phyloP scores from a whole-genome alignment of 345 rosid genomes.

The Turritis glabra region DNA sequence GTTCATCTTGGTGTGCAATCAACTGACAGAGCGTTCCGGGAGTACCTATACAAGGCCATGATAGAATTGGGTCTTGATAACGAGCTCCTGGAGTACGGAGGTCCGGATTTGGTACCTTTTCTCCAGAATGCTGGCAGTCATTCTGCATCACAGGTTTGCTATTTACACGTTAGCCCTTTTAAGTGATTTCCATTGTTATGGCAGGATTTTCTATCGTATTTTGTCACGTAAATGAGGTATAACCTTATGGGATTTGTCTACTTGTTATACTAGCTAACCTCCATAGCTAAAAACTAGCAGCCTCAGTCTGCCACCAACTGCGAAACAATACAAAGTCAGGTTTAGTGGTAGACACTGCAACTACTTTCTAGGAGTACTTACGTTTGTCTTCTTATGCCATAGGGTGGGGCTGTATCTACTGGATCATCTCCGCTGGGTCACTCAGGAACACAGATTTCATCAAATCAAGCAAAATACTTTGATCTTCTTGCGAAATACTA shows the following conservation, averaged over 20 bases:
- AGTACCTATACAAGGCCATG: constrained; percentile 79
- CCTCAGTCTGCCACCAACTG: constrained; percentile 18
- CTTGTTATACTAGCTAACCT: constrained; percentile 1
- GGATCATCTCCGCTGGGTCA: constrained; percentile 59
- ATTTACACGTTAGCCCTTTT: constrained; percentile 4
- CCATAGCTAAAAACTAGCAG: constrained; percentile 22
- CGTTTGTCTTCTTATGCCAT: constrained; percentile 29
- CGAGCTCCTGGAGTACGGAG: constrained; percentile 95
- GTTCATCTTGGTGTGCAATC: constrained; percentile 96
- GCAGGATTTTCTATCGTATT: not conserved
- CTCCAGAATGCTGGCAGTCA: constrained; percentile 77
- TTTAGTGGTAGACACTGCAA: constrained; percentile 21
- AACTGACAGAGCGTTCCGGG: constrained; percentile 84
- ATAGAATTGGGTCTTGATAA: constrained; percentile 88
- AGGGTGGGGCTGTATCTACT: constrained; percentile 67
- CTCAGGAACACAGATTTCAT: constrained; percentile 53
- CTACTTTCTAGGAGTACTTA: constrained; percentile 25
- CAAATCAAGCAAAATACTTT: constrained; percentile 74
- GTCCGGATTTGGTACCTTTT: constrained; percentile 96
- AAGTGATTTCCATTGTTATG: constrained; percentile 2
- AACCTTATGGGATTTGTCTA: constrained; percentile 6
- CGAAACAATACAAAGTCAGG: constrained; percentile 3
- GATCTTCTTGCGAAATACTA: constrained; percentile 92
- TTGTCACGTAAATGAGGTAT: constrained; percentile 12
- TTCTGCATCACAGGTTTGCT: constrained; percentile 65